Evolutionary conservation across 805 yeast genomes (phyloP), one percentile per base, ranked within the genome.

Genomic region (Clavispora fructus): DNA sequence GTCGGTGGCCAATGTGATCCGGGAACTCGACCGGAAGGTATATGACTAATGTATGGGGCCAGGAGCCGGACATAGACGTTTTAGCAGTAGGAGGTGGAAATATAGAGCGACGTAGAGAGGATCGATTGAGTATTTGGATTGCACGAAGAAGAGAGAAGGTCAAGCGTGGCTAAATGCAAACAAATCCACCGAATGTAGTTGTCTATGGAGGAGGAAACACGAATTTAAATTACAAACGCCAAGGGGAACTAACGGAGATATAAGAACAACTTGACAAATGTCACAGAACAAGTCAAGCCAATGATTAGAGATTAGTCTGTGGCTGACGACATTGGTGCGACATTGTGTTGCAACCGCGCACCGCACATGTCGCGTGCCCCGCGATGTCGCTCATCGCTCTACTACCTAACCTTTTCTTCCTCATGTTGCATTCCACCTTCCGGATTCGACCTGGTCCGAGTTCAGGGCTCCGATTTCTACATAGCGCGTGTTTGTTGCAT

Each of bases 1-100:
- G 57, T 80, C 89, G 55, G 94, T 90, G 30, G 95, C 94, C 28
- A 85, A 85, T 56, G 90, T 88, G 17, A 68, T 89, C 51, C 72
- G 96, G 31, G 94, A 88, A 56, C 70, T 90, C 59, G 96, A 90
- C 63, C 75, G 87, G 59, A 73, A 83, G 55, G 71, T 82, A 33
- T 77, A 77, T 56, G 69, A 74, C 50, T 77, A 61, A 44, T 35
- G 8, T 10, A 33, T 16, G 35, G 37, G 16, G 25, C 23, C 37
- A 33, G 25, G 25, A 9, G 37, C 25, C 37, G 17, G 17, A 31
- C 10, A n/a, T 7, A 10, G 3, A n/a, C n/a, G n/a, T 2, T 13
- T 2, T 7, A 6, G 35, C 2, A 31, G 16, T 19, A 19, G 5
- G 23, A 19, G 23, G 23, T 19, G 23, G 5, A 19, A 5, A 19